phyloP scores from a whole-genome alignment of 2,329 filamentous ascomycete genomes.

The Hansfordia pulvinata region DNA sequence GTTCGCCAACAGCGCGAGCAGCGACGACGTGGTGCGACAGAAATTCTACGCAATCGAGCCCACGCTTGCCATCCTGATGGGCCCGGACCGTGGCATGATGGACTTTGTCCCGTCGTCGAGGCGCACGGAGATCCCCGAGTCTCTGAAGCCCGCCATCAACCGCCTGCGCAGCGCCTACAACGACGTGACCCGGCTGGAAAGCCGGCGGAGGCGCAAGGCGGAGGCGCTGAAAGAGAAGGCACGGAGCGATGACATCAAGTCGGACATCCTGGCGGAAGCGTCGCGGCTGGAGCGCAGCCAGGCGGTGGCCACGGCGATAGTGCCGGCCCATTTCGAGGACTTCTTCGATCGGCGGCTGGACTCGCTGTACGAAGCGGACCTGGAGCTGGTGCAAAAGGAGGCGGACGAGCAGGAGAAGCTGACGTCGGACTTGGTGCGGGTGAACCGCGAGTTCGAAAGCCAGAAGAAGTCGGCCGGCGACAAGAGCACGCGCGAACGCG shows the following conservation, averaged over 20 bases:
- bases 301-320: constrained; percentile 63
- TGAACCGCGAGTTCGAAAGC: constrained; percentile 65
- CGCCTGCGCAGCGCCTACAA: constrained; percentile 70
- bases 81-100: constrained; percentile 68
- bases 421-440: constrained; percentile 53
- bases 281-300: constrained; percentile 75
- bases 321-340: constrained; percentile 80
- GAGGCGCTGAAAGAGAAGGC: constrained; percentile 68
- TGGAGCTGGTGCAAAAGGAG: constrained; percentile 58
- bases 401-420: constrained; percentile 63
- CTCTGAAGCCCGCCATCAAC: constrained; percentile 66
- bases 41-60: constrained; percentile 69
- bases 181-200: constrained; percentile 74
- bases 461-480: constrained; percentile 55
- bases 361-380: constrained; percentile 62
- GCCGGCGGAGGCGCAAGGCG: constrained; percentile 62
- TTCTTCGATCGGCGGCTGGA: constrained; percentile 77
- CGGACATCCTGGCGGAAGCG: constrained; percentile 70
- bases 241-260: constrained; percentile 77
- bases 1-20: constrained; percentile 50
- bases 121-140: constrained; percentile 63
- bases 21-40: constrained; percentile 50
- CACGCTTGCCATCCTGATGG: constrained; percentile 62
- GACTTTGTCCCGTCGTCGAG: constrained; percentile 82
- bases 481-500: constrained; percentile 55